Base-by-base conservation (phyloP, 1,284 basidiomycete species). In the Takashimella koratensis region DNA sequence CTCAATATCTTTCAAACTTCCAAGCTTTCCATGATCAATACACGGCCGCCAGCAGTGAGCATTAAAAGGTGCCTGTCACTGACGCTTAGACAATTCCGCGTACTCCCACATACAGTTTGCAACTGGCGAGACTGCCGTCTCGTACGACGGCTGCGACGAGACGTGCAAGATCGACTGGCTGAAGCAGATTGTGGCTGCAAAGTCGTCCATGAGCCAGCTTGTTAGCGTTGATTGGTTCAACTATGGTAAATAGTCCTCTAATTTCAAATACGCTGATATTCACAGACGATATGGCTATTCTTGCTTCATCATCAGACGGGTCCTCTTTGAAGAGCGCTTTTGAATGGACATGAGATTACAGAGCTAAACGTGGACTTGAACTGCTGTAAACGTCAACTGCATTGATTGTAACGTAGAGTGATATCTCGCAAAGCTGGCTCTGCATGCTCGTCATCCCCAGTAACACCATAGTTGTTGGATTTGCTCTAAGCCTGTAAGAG, bases 191-290 rank as follows among this genome's bases (percentile, higher is more conserved):
- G 20, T 22, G 11, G 21, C 19, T 19, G 24, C 25, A 30, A 48
- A 39, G n/a, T 16, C 12, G 16, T 4, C 5, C 6, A 30, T 48
- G 47, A 27, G 13, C 12, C 19, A 48, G n/a, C 27, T 48, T 13
- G 47, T 48, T 25, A 36, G 25, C 27, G 27, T 48, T 5, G 19
- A 21, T 23, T 48, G 47, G 47, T 48, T 48, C 47, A 48, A 48
- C 47, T 48, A 48, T 39, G 27, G 27, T 36, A 46, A 46, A 21
- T 16, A 10, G 10, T 36, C 16, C 8, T 43, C 10, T 6, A 43
- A 6, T 43, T 43, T n/a, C 6, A 21, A 8, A 43, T 21, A 36
- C 10, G 30, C 30, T 36, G 30, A 36, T 16, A 8, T 8, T 36
- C 30, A 8, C 30, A 36, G 30, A 36, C 16, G 30, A 36, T 36